Percentiles rank a stretch among this genome's conserved stretches.
Evolutionary conservation across 495 filamentous ascomycete species (phyloP).

Genomic region (Hyaloscypha variabilis): DNA sequence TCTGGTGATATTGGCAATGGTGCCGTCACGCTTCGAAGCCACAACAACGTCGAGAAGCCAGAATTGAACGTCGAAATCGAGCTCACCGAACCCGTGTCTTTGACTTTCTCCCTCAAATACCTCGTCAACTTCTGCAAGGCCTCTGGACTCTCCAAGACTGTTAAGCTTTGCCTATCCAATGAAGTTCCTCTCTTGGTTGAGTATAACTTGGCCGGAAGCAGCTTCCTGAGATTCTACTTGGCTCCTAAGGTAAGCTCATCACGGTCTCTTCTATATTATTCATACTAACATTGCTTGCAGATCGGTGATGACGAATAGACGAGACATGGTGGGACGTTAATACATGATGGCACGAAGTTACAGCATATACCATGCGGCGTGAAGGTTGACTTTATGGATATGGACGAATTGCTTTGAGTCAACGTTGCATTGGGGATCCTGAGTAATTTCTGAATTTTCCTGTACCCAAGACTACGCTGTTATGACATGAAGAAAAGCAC

Average conservation of each 20-base stretch:
- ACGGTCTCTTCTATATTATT: constrained; percentile 39
- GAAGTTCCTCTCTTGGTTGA: constrained; percentile 97
- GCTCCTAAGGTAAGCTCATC: constrained; percentile 79
- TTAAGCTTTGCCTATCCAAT: constrained; percentile 91
- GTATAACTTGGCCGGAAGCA: constrained; percentile 79
- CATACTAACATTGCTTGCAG: constrained; percentile 21
- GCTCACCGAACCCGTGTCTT: constrained; percentile 86
- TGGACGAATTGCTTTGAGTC: constrained; percentile 16
- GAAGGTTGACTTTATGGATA: constrained; percentile 33
- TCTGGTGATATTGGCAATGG: constrained; percentile 95
- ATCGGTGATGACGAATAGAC: constrained; percentile 91
- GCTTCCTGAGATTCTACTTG: constrained; percentile 94
- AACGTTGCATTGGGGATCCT: constrained; percentile 12
- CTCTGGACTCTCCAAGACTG: constrained; percentile 74
- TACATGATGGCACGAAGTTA: constrained; percentile 27
- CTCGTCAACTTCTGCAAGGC: constrained; percentile 99
- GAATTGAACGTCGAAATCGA: constrained; percentile 84
- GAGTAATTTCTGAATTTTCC: neutral
- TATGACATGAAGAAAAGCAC: constrained; percentile 22
- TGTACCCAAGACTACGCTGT: constrained; percentile 10
- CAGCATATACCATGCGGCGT: constrained; percentile 29
- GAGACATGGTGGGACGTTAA: constrained; percentile 17
- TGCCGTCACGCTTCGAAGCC: constrained; percentile 85
- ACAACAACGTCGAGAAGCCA: constrained; percentile 90
- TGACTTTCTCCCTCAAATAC: constrained; percentile 99